These are phyloP conservation scores for Bipolaris cookei DNA, from an alignment of 2,329 filamentous ascomycete species.

Conservation along the genomic window DNA sequence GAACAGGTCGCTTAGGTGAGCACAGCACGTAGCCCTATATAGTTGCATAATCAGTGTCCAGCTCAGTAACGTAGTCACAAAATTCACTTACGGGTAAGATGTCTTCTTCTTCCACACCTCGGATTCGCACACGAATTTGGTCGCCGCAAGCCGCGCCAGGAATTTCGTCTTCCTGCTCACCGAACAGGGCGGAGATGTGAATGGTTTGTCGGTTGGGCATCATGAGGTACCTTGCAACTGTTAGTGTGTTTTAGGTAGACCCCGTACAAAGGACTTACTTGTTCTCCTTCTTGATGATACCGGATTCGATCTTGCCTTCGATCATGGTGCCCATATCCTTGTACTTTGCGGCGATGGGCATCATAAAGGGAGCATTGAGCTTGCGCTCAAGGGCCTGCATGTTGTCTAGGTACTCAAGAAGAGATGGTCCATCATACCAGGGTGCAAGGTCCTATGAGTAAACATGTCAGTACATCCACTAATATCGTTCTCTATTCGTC, in stretches of 20 bases:
- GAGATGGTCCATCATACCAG: conserved; percentile 88
- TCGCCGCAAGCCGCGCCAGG: conserved; percentile 84
- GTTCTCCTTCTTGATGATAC: conserved; percentile 20
- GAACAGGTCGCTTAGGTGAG: conserved; percentile 89
- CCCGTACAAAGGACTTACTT: not conserved
- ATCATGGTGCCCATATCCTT: conserved; percentile 96
- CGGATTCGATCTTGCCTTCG: conserved; percentile 96
- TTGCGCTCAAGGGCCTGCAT: conserved; percentile 95
- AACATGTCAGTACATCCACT: not conserved
- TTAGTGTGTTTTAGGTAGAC: not conserved
- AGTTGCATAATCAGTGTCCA: not conserved
- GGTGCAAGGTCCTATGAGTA: conserved; percentile 63
- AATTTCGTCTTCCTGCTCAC: conserved; percentile 95
- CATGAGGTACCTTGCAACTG: conserved; percentile 79
- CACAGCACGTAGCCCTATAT: conserved; percentile 80
- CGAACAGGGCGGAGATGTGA: conserved; percentile 84
- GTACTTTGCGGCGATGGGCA: conserved; percentile 96
- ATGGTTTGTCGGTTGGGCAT: conserved; percentile 92
- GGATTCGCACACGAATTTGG: conserved; percentile 88
- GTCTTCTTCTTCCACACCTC: conserved; percentile 97
- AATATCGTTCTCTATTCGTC: not conserved
- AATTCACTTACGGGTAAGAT: conserved; percentile 69
- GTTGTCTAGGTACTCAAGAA: conserved; percentile 92
- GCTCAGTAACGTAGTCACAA: not conserved
- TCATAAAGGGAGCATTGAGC: conserved; percentile 98